phyloP scores from a whole-genome alignment of 1,284 basidiomycete species.

The Fomitopsis schrenkii region DNA sequence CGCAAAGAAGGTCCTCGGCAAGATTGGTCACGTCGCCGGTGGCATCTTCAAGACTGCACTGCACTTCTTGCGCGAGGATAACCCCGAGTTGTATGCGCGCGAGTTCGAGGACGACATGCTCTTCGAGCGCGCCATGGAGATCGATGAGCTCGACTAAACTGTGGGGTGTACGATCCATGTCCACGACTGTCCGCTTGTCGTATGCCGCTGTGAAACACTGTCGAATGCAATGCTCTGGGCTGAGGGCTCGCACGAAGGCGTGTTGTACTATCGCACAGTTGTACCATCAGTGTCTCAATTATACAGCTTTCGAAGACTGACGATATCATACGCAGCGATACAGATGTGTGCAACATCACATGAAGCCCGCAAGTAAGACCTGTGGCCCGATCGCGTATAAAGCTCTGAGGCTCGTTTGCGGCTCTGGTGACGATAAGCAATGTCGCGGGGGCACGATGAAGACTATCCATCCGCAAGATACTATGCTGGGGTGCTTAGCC shows the following conservation, averaged over 20 bases:
- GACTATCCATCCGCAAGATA: no score
- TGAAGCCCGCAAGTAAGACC: no score
- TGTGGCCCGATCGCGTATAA: no score
- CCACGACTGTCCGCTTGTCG: neutral
- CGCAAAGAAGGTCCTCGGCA: no score
- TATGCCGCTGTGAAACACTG: neutral
- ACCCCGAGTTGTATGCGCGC: neutral
- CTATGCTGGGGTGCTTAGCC: no score
- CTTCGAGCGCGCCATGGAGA: neutral
- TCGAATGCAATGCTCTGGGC: neutral
- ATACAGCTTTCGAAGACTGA: no score
- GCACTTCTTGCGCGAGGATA: conserved; percentile 3
- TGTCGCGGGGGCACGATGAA: no score
- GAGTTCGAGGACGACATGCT: neutral
- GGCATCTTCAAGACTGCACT: neutral
- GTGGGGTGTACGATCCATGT: neutral
- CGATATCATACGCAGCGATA: no score
- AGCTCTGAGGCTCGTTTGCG: no score
- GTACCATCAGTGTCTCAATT: no score
- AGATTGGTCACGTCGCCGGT: neutral
- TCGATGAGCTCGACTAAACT: neutral
- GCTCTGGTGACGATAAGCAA: no score
- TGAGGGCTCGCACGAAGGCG: neutral
- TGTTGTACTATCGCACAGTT: neutral
- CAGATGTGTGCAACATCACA: no score